A percentile compares a stretch with the other conserved stretches of the same genome.
These are phyloP conservation scores for Colletotrichum magnum DNA, from an alignment of 2,329 filamentous ascomycete genomes.

Conservation along the genomic window DNA sequence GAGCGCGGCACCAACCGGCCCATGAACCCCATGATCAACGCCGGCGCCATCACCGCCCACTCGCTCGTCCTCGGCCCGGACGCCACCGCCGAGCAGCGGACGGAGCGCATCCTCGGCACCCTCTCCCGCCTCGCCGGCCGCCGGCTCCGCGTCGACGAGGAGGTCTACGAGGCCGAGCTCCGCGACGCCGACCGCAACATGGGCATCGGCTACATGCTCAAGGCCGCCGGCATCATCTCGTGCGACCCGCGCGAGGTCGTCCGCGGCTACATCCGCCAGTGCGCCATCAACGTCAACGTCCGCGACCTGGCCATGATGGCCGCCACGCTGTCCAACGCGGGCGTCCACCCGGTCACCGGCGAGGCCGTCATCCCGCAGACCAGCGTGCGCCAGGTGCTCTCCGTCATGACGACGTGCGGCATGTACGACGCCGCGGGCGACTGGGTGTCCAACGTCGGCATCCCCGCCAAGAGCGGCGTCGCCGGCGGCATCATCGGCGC, in stretches of 20 bases:
- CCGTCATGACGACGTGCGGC: conserved; percentile 58
- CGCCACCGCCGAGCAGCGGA: conserved; percentile 52
- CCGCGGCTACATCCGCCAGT: conserved; percentile 56
- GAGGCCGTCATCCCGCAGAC: conserved; percentile 52
- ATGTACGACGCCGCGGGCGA: conserved; percentile 71
- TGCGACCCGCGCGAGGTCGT: conserved; percentile 53
- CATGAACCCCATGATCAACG: conserved; percentile 55
- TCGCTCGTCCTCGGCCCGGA: conserved; percentile 48
- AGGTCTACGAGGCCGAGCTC: conserved; percentile 55
- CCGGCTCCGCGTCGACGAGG: conserved; percentile 53
- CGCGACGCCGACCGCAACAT: conserved; percentile 52
- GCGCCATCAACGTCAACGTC: conserved; percentile 58
- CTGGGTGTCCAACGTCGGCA: conserved; percentile 72
- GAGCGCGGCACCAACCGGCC: conserved; percentile 49
- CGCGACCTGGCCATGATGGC: conserved; percentile 57
- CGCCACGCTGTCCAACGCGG: conserved; percentile 54
- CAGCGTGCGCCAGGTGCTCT: conserved; percentile 56
- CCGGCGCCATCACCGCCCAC: conserved; percentile 52
- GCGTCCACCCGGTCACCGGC: conserved; percentile 51
- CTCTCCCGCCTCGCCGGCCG: conserved; percentile 54
- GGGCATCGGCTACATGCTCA: conserved; percentile 57
- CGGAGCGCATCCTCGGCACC: conserved; percentile 51
- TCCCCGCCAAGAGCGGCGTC: conserved; percentile 64
- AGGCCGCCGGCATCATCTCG: conserved; percentile 54
- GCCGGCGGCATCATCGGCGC: conserved; percentile 52